Evolutionary conservation across 2,329 filamentous ascomycete genomes (phyloP).

Genomic region (Alternaria gaisen): DNA sequence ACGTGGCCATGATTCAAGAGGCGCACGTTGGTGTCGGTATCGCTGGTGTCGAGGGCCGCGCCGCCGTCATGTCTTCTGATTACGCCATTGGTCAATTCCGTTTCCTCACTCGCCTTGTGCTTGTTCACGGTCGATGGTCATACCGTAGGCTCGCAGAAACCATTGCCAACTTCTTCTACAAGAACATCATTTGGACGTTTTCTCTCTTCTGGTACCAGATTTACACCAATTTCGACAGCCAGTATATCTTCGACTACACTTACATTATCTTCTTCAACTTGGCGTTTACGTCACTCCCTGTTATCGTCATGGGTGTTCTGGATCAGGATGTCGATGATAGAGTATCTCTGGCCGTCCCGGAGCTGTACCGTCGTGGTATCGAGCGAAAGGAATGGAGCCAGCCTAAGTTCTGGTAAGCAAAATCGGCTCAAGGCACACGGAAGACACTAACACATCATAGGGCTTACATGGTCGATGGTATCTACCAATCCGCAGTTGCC

Average conservation of each 20-base stretch:
- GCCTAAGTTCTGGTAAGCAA: slow-evolving; percentile 87
- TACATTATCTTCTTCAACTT: slow-evolving; percentile 98
- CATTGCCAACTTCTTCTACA: slow-evolving; percentile 99
- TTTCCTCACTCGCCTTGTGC: slow-evolving; percentile 79
- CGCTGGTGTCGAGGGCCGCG: slow-evolving; percentile 84
- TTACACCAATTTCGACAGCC: slow-evolving; percentile 94
- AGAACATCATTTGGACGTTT: slow-evolving; percentile 99
- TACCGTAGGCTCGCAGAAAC: slow-evolving; percentile 92
- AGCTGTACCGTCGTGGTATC: slow-evolving; percentile 94
- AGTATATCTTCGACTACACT: slow-evolving; percentile 96
- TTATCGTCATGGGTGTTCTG: slow-evolving; percentile 94
- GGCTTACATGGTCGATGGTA: slow-evolving; percentile 90
- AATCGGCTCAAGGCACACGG: not conserved
- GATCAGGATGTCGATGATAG: slow-evolving; percentile 97
- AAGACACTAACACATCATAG: slow-evolving; percentile 36
- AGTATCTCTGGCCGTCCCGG: slow-evolving; percentile 91
- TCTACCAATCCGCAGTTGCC: slow-evolving; percentile 92
- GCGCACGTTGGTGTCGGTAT: slow-evolving; percentile 90
- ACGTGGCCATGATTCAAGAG: slow-evolving; percentile 93
- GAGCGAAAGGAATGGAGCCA: slow-evolving; percentile 97
- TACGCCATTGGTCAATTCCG: slow-evolving; percentile 90
- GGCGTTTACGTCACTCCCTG: slow-evolving; percentile 92
- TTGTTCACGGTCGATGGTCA: slow-evolving; percentile 89
- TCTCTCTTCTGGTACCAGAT: slow-evolving; percentile 97
- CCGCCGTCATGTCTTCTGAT: slow-evolving; percentile 85